Conservation (phyloP, 495 filamentous ascomycete species). For the Elasticomyces elasticus region DNA sequence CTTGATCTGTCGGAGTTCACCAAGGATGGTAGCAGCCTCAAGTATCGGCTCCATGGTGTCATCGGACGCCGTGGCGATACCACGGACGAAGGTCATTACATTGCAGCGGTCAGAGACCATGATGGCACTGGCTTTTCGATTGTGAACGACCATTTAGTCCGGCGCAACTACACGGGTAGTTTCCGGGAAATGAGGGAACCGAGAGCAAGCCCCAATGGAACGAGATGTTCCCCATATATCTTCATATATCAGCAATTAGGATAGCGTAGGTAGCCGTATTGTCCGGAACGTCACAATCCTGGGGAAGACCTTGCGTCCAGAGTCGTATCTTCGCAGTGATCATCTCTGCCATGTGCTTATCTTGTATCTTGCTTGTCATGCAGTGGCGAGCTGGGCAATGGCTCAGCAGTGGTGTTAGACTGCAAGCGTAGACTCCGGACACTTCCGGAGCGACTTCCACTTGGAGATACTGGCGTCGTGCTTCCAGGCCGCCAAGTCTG, state of each 20-base stretch:
- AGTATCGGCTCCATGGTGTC: conserved; percentile 1
- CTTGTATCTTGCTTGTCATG: not conserved
- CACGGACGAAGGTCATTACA: conserved; percentile 1
- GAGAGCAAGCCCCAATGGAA: not conserved
- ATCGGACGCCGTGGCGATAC: not conserved
- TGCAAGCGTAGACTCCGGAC: not conserved
- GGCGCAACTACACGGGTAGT: not conserved
- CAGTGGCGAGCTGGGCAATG: conserved; percentile 1
- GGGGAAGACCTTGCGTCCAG: not conserved
- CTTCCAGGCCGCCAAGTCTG: conserved; percentile 2
- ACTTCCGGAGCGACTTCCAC: not conserved
- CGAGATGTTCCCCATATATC: too few relatives aligned
- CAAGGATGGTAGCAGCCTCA: not conserved
- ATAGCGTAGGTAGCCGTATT: too few relatives aligned
- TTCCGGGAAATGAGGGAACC: not conserved
- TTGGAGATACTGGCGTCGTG: not conserved
- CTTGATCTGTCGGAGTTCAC: conserved; percentile 6
- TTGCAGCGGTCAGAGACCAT: not conserved
- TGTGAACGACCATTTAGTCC: not conserved
- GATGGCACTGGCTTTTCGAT: not conserved
- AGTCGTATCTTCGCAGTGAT: not conserved
- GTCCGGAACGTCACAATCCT: too few relatives aligned
- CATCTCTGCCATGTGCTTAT: not conserved
- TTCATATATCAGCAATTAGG: not conserved
- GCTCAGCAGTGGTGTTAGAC: not conserved